These are phyloP conservation scores for Mortierella sp. DNA, from an alignment of 371 early-diverging fungal genomes.

Conservation along the genomic window DNA sequence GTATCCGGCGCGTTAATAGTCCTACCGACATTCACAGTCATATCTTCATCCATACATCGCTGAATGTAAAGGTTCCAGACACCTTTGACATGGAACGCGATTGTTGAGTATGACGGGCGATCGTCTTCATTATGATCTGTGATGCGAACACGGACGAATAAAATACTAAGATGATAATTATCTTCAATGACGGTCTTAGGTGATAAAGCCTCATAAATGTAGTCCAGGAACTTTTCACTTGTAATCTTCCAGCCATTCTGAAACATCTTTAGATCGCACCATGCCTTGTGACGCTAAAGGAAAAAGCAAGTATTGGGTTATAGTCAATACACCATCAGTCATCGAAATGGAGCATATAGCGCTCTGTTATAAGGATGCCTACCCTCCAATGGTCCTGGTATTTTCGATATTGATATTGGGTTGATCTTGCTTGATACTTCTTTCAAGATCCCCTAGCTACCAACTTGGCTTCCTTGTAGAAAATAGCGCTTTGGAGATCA, in stretches of 20 bases:
- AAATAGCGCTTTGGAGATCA: no score
- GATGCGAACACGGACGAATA: neutral
- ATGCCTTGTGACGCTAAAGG: slow-evolving; percentile 10
- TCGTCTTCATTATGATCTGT: slow-evolving; percentile 5
- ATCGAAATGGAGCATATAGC: neutral
- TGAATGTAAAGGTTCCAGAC: neutral
- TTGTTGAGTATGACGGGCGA: neutral
- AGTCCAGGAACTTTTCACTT: slow-evolving; percentile 2
- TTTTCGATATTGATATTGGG: neutral
- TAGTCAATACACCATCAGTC: neutral
- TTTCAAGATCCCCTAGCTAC: neutral
- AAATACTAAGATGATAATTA: neutral
- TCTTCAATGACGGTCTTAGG: neutral
- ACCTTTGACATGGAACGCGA: neutral
- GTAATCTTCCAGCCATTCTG: neutral
- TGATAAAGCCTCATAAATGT: neutral
- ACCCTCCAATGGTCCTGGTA: slow-evolving; percentile 9
- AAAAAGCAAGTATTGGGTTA: neutral
- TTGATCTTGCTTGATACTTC: neutral
- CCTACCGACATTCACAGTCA: neutral
- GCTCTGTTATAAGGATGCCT: neutral
- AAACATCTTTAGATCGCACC: slow-evolving; percentile 15
- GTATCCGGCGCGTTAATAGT: neutral
- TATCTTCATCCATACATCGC: neutral
- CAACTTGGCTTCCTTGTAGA: neutral